Conservation (phyloP, 179 eudicot species). For the Vitellaria paradoxa region DNA sequence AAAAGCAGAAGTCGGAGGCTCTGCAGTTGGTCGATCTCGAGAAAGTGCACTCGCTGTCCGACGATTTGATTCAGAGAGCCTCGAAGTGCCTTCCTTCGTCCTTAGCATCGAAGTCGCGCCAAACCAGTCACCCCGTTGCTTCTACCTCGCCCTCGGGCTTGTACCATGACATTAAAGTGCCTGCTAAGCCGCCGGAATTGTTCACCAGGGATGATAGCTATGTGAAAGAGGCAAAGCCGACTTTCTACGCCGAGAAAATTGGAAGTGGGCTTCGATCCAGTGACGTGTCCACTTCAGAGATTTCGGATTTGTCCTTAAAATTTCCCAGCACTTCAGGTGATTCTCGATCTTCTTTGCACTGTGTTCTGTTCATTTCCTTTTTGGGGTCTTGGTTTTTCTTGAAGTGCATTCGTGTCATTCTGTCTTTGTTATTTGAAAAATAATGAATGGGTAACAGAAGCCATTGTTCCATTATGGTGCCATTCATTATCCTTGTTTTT, state of each 20-base stretch:
- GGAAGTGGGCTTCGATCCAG: constrained; percentile 26
- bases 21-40: constrained; percentile 70
- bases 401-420: neutral
- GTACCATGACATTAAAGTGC: constrained; percentile 31
- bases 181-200: constrained; percentile 29
- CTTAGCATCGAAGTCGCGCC: constrained; percentile 9
- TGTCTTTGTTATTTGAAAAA: constrained; percentile 3
- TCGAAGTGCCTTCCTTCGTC: constrained; percentile 38
- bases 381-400: neutral
- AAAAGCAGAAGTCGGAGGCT: constrained; percentile 71
- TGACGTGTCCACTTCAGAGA: constrained; percentile 33
- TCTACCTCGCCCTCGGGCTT: constrained; percentile 23
- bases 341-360: neutral
- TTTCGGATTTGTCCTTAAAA: constrained; percentile 56
- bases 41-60: constrained; percentile 49
- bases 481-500: no score
- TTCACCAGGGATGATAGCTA: constrained; percentile 66
- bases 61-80: constrained; percentile 87
- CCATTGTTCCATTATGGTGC: no score
- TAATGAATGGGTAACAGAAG: constrained; percentile 15
- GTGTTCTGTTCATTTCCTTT: neutral
- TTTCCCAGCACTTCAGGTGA: constrained; percentile 46
- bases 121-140: constrained; percentile 1
- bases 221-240: constrained; percentile 47
- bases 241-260: constrained; percentile 45